Conservation (phyloP, 2,329 filamentous ascomycete species). For the Xylariaceae sp. region DNA sequence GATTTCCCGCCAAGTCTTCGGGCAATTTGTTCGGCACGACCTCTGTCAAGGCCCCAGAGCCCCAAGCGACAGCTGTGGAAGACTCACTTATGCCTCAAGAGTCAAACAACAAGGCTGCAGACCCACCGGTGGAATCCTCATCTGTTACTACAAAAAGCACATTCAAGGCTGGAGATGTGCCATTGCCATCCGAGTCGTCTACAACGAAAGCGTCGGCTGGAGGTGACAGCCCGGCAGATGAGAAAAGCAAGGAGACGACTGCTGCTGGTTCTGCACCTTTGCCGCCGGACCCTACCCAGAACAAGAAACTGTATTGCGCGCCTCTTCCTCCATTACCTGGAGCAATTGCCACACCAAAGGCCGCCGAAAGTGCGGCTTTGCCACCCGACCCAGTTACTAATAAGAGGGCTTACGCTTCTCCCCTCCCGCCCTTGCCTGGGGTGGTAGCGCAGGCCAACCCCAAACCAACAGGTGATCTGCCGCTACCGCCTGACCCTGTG, state of each 20-base stretch:
- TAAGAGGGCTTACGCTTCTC: slow-evolving; percentile 29
- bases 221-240: too few relatives aligned
- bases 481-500: slow-evolving; percentile 38
- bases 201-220: slow-evolving; percentile 10
- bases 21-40: slow-evolving; percentile 20
- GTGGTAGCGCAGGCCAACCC: slow-evolving; percentile 17
- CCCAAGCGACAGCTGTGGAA: slow-evolving; percentile 35
- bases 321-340: slow-evolving; percentile 34
- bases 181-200: slow-evolving; percentile 34
- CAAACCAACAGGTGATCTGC: slow-evolving; percentile 29
- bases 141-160: slow-evolving; percentile 39
- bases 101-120: slow-evolving; percentile 50
- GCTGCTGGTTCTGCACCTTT: slow-evolving; percentile 36
- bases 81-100: slow-evolving; percentile 50
- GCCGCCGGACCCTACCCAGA: slow-evolving; percentile 34
- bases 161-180: slow-evolving; percentile 23
- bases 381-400: slow-evolving; percentile 36
- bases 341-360: slow-evolving; percentile 17
- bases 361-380: slow-evolving; percentile 34
- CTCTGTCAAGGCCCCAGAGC: slow-evolving; percentile 27
- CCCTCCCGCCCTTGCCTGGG: slow-evolving; percentile 36
- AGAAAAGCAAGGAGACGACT: slow-evolving; percentile 9
- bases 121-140: slow-evolving; percentile 47
- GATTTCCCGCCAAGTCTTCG: slow-evolving; percentile 28
- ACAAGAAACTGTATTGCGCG: slow-evolving; percentile 28